phyloP scores from a whole-genome alignment of 1,284 basidiomycete genomes.

The Cutaneotrichosporon sp. region DNA sequence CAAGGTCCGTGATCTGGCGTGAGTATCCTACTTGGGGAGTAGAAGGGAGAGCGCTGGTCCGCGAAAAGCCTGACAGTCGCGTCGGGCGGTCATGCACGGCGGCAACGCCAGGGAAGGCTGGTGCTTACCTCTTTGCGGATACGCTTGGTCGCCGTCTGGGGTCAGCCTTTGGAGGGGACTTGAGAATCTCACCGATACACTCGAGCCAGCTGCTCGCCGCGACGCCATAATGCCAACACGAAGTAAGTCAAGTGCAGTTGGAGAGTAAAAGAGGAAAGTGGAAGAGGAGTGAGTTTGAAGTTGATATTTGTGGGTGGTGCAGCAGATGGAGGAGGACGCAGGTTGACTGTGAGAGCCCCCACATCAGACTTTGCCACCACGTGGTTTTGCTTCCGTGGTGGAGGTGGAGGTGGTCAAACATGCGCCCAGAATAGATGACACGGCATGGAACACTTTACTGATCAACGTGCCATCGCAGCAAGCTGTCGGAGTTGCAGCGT shows the following conservation, averaged over 20 bases:
- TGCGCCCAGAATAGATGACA: too few relatives aligned
- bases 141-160: conserved; percentile 74
- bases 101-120: background rate
- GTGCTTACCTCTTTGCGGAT: conserved; percentile 66
- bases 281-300: background rate
- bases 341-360: background rate
- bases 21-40: conserved; percentile 9
- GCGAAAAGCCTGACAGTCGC: background rate
- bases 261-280: background rate
- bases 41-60: background rate
- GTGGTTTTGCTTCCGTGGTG: conserved; percentile 3
- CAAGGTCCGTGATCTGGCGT: conserved; percentile 62
- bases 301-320: background rate
- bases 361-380: background rate
- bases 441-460: too few relatives aligned
- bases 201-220: conserved; percentile 1
- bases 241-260: too few relatives aligned
- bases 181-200: background rate
- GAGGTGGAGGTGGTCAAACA: background rate
- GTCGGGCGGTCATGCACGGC: background rate
- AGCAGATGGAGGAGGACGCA: too few relatives aligned
- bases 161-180: background rate
- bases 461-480: too few relatives aligned
- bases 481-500: too few relatives aligned
- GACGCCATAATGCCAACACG: conserved; percentile 11